Evolutionary conservation across 495 filamentous ascomycete genomes (phyloP).

Genomic region (Talaromyces proteolyticus): DNA sequence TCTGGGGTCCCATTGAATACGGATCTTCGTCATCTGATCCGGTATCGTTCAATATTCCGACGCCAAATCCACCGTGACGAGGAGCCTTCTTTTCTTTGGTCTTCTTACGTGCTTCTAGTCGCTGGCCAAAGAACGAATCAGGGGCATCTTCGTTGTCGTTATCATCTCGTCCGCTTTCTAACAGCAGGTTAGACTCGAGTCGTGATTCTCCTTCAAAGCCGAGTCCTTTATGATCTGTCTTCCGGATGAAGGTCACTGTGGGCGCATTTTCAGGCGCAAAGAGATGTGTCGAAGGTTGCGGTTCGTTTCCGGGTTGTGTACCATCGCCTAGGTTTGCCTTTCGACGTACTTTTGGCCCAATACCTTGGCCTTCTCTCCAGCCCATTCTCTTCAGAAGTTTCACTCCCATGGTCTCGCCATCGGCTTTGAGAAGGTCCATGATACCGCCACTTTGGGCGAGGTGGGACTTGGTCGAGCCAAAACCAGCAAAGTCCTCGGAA

Average conservation of each 20-base stretch:
- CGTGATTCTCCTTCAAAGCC: slow-evolving; percentile 68
- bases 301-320: slow-evolving; percentile 21
- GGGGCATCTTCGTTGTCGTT: slow-evolving; percentile 39
- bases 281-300: slow-evolving; percentile 45
- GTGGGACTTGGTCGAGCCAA: slow-evolving; percentile 64
- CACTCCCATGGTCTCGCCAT: slow-evolving; percentile 83
- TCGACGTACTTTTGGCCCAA: slow-evolving; percentile 83
- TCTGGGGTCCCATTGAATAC: slow-evolving; percentile 84
- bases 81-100: slow-evolving; percentile 42
- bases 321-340: slow-evolving; percentile 61
- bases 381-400: slow-evolving; percentile 91
- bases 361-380: slow-evolving; percentile 89
- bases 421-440: slow-evolving; percentile 67
- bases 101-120: slow-evolving; percentile 23
- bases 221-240: slow-evolving; percentile 75
- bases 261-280: slow-evolving; percentile 85
- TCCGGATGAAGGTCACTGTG: slow-evolving; percentile 70
- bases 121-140: slow-evolving; percentile 35
- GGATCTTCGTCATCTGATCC: slow-evolving; percentile 98
- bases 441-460: slow-evolving; percentile 48
- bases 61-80: slow-evolving; percentile 67
- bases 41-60: slow-evolving; percentile 88
- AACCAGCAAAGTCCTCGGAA: slow-evolving; percentile 61
- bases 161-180: slow-evolving; percentile 6
- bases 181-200: slow-evolving; percentile 21